phyloP scores from a whole-genome alignment of 1,139 yeast species.

The Hansenula sp. region DNA sequence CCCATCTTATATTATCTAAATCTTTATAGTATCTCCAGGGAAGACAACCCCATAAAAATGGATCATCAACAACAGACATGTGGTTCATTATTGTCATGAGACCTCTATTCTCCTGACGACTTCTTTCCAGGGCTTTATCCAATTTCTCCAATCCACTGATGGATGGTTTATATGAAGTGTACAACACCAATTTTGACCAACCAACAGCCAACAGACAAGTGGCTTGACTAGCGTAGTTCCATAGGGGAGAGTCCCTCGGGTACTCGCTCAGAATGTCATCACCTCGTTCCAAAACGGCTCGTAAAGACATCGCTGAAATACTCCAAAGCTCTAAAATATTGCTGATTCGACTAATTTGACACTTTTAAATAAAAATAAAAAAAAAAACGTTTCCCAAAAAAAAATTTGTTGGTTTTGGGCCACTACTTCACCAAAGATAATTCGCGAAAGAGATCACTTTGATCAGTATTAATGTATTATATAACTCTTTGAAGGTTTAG shows the following conservation, averaged over 20 bases:
- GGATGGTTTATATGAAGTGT: slow-evolving; percentile 57
- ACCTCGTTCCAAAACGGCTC: slow-evolving; percentile 69
- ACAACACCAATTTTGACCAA: slow-evolving; percentile 58
- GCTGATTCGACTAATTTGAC: no score
- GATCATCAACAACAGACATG: slow-evolving; percentile 92
- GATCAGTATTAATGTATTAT: no score
- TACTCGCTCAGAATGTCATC: slow-evolving; percentile 63
- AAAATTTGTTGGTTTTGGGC: no score
- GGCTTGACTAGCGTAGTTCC: slow-evolving; percentile 67
- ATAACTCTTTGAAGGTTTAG: no score
- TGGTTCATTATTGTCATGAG: slow-evolving; percentile 92
- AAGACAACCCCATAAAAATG: slow-evolving; percentile 80
- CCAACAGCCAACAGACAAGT: slow-evolving; percentile 67
- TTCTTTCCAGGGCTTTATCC: slow-evolving; percentile 56
- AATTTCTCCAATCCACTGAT: slow-evolving; percentile 59
- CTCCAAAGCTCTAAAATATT: no score
- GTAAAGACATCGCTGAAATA: slow-evolving; percentile 15
- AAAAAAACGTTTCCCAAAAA: no score
- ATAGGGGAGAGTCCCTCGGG: slow-evolving; percentile 53
- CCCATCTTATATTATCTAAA: slow-evolving; percentile 80
- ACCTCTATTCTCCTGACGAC: slow-evolving; percentile 66
- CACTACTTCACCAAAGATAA: no score
- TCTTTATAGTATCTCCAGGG: slow-evolving; percentile 67
- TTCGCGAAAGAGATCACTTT: no score
- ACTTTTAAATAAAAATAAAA: no score